Evolutionary conservation across 73 alveolate species (phyloP).

Genomic region (Tetrahymena borealis): DNA sequence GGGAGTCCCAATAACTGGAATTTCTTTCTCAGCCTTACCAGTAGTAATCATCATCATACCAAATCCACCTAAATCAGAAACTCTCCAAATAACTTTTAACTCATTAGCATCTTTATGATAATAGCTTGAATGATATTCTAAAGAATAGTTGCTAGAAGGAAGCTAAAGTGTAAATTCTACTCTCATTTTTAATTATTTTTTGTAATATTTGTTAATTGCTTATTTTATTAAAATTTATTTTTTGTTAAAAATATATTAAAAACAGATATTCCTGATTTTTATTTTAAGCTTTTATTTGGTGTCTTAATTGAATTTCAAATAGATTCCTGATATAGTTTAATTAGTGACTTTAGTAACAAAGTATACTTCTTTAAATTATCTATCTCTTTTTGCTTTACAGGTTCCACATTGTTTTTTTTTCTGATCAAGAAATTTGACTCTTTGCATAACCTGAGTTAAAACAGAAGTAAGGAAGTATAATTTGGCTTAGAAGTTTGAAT

Average conservation of each 20-base stretch:
- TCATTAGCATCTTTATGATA: not conserved
- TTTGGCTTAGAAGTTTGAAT: too few relatives aligned
- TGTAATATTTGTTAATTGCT: not conserved
- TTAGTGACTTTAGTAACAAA: too few relatives aligned
- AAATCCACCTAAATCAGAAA: not conserved
- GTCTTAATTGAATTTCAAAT: too few relatives aligned
- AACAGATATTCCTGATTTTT: too few relatives aligned
- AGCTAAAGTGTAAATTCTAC: not conserved
- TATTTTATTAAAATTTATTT: not conserved
- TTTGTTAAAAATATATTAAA: not conserved
- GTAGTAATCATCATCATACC: not conserved
- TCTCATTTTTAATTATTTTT: not conserved
- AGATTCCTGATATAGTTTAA: too few relatives aligned
- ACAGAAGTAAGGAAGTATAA: too few relatives aligned
- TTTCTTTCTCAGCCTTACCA: not conserved
- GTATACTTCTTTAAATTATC: too few relatives aligned
- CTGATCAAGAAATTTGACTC: too few relatives aligned
- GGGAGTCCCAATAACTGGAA: not conserved
- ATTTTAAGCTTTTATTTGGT: too few relatives aligned
- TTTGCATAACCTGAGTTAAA: too few relatives aligned
- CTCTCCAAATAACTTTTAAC: not conserved
- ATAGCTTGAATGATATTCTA: not conserved
- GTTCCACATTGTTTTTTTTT: too few relatives aligned
- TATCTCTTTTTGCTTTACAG: too few relatives aligned
- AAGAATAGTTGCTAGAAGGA: not conserved